Evolutionary conservation across 306 rosid species (phyloP).

Genomic region (Vicia faba): DNA sequence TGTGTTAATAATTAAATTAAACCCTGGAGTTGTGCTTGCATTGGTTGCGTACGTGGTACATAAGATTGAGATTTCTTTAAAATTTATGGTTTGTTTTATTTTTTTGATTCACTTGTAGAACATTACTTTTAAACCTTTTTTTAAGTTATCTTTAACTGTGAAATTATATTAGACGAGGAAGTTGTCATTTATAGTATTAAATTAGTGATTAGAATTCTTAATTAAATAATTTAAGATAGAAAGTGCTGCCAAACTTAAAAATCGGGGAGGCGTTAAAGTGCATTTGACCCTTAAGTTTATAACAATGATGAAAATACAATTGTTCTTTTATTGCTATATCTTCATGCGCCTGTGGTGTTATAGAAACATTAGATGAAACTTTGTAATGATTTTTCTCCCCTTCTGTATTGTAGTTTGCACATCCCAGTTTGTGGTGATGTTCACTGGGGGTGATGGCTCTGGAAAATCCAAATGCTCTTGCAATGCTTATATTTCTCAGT

Average conservation of each 20-base stretch:
- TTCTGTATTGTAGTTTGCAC: constrained; percentile 62
- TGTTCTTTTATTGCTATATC: constrained; percentile 22
- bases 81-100: background rate
- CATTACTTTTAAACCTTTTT: background rate
- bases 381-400: background rate
- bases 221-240: background rate
- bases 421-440: constrained; percentile 87
- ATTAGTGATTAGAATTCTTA: background rate
- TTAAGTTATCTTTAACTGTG: background rate
- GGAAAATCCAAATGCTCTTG: constrained; percentile 56
- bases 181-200: background rate
- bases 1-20: constrained; percentile 1
- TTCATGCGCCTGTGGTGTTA: constrained; percentile 15
- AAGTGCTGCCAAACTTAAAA: background rate
- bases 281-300: constrained; percentile 8
- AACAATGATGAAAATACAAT: background rate
- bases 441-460: constrained; percentile 58
- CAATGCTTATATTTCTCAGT: constrained; percentile 78
- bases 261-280: background rate
- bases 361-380: constrained; percentile 19
- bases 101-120: background rate
- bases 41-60: background rate
- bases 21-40: background rate
- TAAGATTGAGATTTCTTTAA: background rate
- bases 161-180: background rate